Evolutionary conservation across 163 green algal genomes (phyloP).

Genomic region (Scenedesmus sp.): DNA sequence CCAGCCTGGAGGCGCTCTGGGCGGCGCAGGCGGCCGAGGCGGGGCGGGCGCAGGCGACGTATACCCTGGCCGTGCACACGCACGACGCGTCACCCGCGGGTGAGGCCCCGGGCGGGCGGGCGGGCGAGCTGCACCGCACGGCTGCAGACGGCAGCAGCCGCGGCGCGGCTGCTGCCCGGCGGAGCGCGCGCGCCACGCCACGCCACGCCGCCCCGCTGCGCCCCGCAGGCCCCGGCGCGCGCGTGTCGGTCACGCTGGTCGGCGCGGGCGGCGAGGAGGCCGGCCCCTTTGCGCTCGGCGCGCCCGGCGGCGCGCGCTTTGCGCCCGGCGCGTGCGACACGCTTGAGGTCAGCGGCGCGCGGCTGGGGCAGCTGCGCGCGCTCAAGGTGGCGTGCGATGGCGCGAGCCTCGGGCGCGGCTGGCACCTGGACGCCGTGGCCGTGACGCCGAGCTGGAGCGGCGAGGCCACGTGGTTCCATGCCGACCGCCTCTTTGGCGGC

Average conservation of each 20-base stretch:
- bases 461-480: constrained; percentile 20
- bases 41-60: constrained; percentile 13
- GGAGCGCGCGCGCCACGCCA: too few species aligned
- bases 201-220: too few species aligned
- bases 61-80: constrained; percentile 23
- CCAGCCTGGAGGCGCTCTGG: constrained; percentile 11
- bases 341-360: neutral
- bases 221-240: neutral
- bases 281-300: constrained; percentile 11
- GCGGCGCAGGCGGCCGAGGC: constrained; percentile 9
- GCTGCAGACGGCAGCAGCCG: neutral
- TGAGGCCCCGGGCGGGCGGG: too few species aligned
- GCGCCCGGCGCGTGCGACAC: neutral
- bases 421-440: constrained; percentile 12
- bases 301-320: neutral
- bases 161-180: too few species aligned
- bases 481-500: neutral
- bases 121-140: neutral
- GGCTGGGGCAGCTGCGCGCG: constrained; percentile 5
- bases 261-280: constrained; percentile 11
- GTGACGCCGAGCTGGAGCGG: neutral
- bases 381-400: constrained; percentile 3
- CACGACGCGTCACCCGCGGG: neutral
- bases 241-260: constrained; percentile 22
- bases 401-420: neutral